Conservation (phyloP, 441 rosid genomes). For the Macaranga tanarius region DNA sequence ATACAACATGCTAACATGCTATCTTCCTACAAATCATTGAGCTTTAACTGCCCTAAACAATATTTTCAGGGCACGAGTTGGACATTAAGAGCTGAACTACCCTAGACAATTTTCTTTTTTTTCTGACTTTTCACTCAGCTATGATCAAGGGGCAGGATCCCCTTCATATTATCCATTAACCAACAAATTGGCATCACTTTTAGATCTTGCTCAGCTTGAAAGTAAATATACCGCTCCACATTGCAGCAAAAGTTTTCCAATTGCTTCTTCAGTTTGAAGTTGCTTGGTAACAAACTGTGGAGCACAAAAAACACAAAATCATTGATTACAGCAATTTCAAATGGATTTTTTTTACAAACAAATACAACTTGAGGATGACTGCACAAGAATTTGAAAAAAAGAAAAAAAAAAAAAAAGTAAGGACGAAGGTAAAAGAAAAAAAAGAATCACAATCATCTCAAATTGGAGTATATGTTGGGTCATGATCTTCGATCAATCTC, state of each 20-base stretch:
- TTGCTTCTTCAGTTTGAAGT: neutral
- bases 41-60: neutral
- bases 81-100: too few species aligned
- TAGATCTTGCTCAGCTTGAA: neutral
- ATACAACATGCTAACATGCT: neutral
- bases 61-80: neutral
- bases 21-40: neutral
- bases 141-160: neutral
- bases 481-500: conserved; percentile 30
- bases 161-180: too few species aligned
- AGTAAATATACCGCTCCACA: neutral
- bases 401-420: conserved; percentile 3
- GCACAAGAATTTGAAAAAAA: conserved; percentile 28
- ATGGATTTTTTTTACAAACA: conserved; percentile 34
- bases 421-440: neutral
- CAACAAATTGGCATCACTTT: neutral
- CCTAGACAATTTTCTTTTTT: too few species aligned
- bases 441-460: conserved; percentile 47
- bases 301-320: conserved; percentile 16
- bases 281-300: neutral
- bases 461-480: conserved; percentile 23
- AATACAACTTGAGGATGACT: conserved; percentile 33
- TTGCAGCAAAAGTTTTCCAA: neutral
- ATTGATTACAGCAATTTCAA: conserved; percentile 37
- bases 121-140: neutral